Evolutionary conservation across 2,329 filamentous ascomycete species (phyloP).

Genomic region (Cladobotryum protrusum): DNA sequence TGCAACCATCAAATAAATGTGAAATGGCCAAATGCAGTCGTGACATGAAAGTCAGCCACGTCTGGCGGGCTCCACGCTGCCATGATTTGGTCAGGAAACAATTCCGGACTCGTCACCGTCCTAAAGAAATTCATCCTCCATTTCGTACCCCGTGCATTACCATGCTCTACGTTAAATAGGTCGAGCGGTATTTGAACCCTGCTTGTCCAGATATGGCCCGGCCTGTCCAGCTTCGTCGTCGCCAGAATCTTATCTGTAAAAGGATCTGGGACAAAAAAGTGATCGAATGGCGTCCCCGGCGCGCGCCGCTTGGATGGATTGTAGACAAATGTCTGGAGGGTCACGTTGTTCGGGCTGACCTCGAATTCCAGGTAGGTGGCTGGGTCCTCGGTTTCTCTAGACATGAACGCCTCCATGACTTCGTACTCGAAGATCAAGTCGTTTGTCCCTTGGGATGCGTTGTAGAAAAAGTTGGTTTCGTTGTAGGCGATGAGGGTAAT

Average conservation of each 20-base stretch:
- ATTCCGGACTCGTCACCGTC: slow-evolving; percentile 36
- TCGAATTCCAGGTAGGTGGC: slow-evolving; percentile 46
- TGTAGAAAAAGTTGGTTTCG: slow-evolving; percentile 42
- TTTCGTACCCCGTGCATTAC: slow-evolving; percentile 34
- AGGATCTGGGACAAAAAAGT: slow-evolving; percentile 35
- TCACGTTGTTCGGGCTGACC: slow-evolving; percentile 43
- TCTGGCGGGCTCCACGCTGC: slow-evolving; percentile 42
- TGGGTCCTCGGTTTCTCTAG: slow-evolving; percentile 39
- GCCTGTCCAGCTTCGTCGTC: slow-evolving; percentile 32
- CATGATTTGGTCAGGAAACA: slow-evolving; percentile 37
- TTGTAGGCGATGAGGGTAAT: slow-evolving; percentile 39
- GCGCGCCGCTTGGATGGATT: slow-evolving; percentile 42
- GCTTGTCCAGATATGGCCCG: slow-evolving; percentile 34
- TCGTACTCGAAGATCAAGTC: slow-evolving; percentile 43
- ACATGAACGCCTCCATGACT: slow-evolving; percentile 46
- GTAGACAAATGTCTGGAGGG: slow-evolving; percentile 45
- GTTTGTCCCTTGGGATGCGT: slow-evolving; percentile 36
- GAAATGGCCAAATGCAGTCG: slow-evolving; percentile 37
- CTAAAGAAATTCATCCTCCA: slow-evolving; percentile 51
- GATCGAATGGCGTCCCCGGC: slow-evolving; percentile 36
- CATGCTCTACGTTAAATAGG: slow-evolving; percentile 42
- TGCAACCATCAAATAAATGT: slow-evolving; percentile 25
- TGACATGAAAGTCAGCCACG: slow-evolving; percentile 43
- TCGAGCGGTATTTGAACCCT: slow-evolving; percentile 37
- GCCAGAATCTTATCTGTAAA: slow-evolving; percentile 35